Base-by-base conservation (phyloP, 345 rosid species). In the Mangifera indica region DNA sequence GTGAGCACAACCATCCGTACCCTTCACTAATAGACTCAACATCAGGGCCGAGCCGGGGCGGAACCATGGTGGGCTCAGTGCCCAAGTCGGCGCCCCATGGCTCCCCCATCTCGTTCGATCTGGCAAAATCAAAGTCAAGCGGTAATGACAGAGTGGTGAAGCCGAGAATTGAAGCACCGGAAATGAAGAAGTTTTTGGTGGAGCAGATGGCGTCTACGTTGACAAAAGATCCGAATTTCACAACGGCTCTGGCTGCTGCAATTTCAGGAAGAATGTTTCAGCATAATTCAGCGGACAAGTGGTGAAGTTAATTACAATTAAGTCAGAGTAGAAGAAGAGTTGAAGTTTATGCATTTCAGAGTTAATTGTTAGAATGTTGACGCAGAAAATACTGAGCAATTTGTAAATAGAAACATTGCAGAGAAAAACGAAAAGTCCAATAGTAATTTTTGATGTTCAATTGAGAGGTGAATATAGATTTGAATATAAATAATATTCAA, bases 221-320 rank as follows among this genome's bases (percentile, higher is more conserved):
- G 78, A 92, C 98, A 3, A 89, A 89, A 69, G 99, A 95, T 77
- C 99, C 97, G 68, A 88, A 87, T 67, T 95, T 95, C 74, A 95
- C 99, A 7, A 83, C 99, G 59, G 99, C 99, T n/a, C 72, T 95
- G 17, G 98, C 94, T 1, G 96, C 98, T 5, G 99, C 99, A 48
- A 88, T 92, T 69, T 85, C 97, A 5, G 98, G 97, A n/a, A 92
- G 77, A 79, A 78, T 89, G 76, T 77, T 84, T 49, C 92, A 81
- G 66, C 86, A 81, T 65, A 90, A 77, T 68, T 76, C 78, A 15
- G 71, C 65, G 29, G 78, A 83, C 29, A 74, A 85, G 65, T 89
- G 81, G 84, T 70, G 76, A 53, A 60, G 53, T 17, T 45, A 10
- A 67, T n/a, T 2, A 34, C 0, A 52, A 25, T 6, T 0, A 37